Conservation (phyloP, 305 asterid genomes). For the Rubia peregrina region DNA sequence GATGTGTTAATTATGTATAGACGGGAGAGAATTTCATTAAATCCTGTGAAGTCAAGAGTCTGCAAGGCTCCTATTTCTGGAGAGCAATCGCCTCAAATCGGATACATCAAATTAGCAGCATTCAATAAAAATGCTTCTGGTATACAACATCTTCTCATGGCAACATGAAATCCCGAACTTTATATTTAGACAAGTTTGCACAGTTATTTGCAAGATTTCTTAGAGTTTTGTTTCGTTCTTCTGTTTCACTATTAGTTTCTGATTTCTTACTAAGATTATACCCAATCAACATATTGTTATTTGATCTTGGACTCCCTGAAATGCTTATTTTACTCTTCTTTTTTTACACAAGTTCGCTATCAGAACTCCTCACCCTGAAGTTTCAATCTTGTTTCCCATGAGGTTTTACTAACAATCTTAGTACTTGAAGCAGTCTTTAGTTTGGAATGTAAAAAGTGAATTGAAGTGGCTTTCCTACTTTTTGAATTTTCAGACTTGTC, state of each 20-base stretch:
- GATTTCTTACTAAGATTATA: background rate
- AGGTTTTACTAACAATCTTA: too few relatives aligned
- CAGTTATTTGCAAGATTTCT: too few relatives aligned
- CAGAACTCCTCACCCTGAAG: background rate
- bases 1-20: constrained; percentile 38
- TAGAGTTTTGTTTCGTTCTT: constrained; percentile 1
- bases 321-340: too few relatives aligned
- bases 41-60: constrained; percentile 92
- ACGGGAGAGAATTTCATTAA: constrained; percentile 72
- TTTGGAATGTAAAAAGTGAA: background rate
- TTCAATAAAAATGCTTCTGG: constrained; percentile 98
- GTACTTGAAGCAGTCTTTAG: too few relatives aligned
- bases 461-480: background rate
- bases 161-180: background rate
- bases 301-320: background rate
- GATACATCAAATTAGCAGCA: constrained; percentile 85
- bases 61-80: constrained; percentile 60
- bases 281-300: too few relatives aligned
- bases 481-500: background rate
- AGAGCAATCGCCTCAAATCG: constrained; percentile 57
- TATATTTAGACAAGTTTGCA: background rate
- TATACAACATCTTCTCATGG: constrained; percentile 19
- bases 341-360: background rate
- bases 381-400: background rate
- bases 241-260: background rate